phyloP scores from a whole-genome alignment of 2,329 filamentous ascomycete genomes.

The Colletotrichum lupini region DNA sequence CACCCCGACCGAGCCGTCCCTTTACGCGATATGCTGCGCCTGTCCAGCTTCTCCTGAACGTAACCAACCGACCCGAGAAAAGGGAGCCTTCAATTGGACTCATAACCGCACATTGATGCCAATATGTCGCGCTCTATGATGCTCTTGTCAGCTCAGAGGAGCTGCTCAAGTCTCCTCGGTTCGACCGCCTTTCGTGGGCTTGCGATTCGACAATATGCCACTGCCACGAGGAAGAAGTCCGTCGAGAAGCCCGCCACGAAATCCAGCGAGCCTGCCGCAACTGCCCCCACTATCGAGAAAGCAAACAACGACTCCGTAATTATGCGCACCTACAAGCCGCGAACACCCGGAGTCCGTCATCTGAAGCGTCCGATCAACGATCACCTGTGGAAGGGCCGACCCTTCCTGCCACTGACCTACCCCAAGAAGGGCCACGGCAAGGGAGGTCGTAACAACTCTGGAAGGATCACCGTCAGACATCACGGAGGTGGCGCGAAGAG shows the following conservation, averaged over 20 bases:
- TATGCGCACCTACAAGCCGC: constrained; percentile 90
- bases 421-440: constrained; percentile 93
- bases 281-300: constrained; percentile 40
- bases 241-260: constrained; percentile 16
- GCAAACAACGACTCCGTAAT: constrained; percentile 50
- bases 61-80: constrained; percentile 1
- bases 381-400: constrained; percentile 94
- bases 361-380: constrained; percentile 93
- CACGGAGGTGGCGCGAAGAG: constrained; percentile 92
- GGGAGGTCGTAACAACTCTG: constrained; percentile 90
- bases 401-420: constrained; percentile 84
- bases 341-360: constrained; percentile 93
- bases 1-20: neutral
- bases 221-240: constrained; percentile 19
- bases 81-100: neutral
- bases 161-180: constrained; percentile 8
- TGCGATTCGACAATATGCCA: constrained; percentile 24
- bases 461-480: constrained; percentile 88
- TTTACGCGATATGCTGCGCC: constrained; percentile 24
- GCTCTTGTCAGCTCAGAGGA: constrained; percentile 17
- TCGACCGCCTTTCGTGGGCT: constrained; percentile 18
- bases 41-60: constrained; percentile 20
- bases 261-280: constrained; percentile 34
- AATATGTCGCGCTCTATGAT: constrained; percentile 9
- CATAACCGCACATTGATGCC: neutral